Evolutionary conservation across 257 asterid genomes (phyloP), one percentile per base, ranked within the genome.

Genomic region (Anisodus tanguticus): DNA sequence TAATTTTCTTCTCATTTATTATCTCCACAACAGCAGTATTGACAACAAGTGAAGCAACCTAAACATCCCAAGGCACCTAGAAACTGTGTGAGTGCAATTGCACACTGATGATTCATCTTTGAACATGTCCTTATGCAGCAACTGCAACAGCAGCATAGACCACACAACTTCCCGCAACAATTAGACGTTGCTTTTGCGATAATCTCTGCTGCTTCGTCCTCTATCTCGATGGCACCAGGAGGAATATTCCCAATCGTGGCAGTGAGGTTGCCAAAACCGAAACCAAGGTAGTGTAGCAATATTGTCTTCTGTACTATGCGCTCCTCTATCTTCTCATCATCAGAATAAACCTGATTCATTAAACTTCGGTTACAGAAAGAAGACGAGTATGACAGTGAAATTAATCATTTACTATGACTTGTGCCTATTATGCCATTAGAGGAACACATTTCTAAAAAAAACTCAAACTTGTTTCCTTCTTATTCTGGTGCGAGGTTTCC

Each of bases 111-210:
- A 26, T 93, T 92, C 85, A 94, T 66, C 87, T 57, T 68, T 10
- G 98, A 94, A 76, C 97, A 96, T 0, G 85, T 63, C 9, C 86
- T 86, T 66, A 96, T 88, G 68, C 97, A 93, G 93, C 99, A 92
- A 94, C 90, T 85, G 91, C 99, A 77, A 31, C 66, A 91, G 68
- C 99, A 94, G 88, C 97, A 93, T 81, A 84, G 84, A 51, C 79
- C 54, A 86, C 91, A 94, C n/a, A 92, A 84, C 85, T 83, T 90
- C 55, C 93, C 95, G 35, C 97, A 94, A 85, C 97, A 94, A 85
- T 88, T 85, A 3, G 93, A 92, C 59, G 97, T 88, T 41, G 94
- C 97, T 89, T 86, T 89, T 31, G 79, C 95, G 0, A 94, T 81
- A 0, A 89, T 71, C 70, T 94, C 99, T 4, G 92, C 97, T 13